Evolutionary conservation across 768 basidiomycete genomes (phyloP), one percentile per base, ranked within the genome.

Genomic region (Boletus pseudopeckii): DNA sequence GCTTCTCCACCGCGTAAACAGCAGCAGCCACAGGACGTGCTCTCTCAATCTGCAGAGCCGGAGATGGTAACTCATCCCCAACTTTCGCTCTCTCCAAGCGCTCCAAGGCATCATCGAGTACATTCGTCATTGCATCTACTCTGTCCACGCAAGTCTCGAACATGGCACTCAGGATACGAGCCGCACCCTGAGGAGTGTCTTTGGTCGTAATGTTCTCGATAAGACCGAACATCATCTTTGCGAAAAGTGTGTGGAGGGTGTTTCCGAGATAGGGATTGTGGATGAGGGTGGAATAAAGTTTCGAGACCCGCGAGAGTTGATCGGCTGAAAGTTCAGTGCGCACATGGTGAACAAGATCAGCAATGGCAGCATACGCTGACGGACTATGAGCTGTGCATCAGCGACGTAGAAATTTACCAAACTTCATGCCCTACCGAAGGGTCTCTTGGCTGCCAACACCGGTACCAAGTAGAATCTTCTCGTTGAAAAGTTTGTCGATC

Each of bases 271-370:
- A 84, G 2, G 90, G 82, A 65, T 97, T 93, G 72, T 98, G 96
- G 46, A 97, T 81, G 64, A 92, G 84, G 45, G 86, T 84, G 1
- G 93, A 90, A 68, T 91, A 97, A 49, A 90, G 82, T 61, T 88
- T 84, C 24, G 93, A 84, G 52, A 96, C 83, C 17, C 83, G 82
- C 5, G 83, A 77, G 18, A 98, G 75, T 63, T 96, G 94, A 9
- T 80, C 70, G 5, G 86, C 76, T 2, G 84, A 83, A 37, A 98
- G 81, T 18, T 98, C 94, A 42, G 75, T 77, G 47, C 92, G 88
- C 53, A 95, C 80, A 64, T 97, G 92, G 65, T 98, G 94, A 51
- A 97, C 86, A 11, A 98, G 80, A 71, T 99, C 97, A 32, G 93
- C 93, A 7, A 96, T 83, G 44, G 91, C 88, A 54, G 85, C 87